Base-by-base conservation (phyloP, 768 basidiomycete species). In the Rhodotorula toruloides region DNA sequence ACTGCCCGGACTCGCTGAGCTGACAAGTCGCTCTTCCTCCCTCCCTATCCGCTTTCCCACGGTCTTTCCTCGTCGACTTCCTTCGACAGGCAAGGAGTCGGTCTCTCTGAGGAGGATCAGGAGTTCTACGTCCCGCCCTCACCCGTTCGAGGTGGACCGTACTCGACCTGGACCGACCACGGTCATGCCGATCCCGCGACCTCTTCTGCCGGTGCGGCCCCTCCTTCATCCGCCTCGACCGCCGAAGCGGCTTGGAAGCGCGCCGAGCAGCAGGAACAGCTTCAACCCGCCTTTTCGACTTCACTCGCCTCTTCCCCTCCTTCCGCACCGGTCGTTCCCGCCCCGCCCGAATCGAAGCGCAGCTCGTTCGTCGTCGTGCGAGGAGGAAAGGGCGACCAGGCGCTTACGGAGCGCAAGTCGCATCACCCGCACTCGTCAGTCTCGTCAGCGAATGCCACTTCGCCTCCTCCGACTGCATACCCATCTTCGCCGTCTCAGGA, bases 11-110 rank as follows among this genome's bases (percentile, higher is more conserved):
- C 29, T 29, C 29, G 13, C 37, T 27, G 21, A 44, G 17, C n/a
- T 37, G 36, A 25, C n/a, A n/a, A n/a, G n/a, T 22, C 34, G 49
- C 29, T 10, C n/a, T 16, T 46, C 44, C 4, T 21, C 2, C 48
- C 48, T 48, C 47, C 31, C 11, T 47, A 7, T 11, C 27, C 27
- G 27, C 27, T 13, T 29, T 3, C n/a, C 25, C 47, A n/a, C 9
- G 25, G 48, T 16, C 4, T 3, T 14, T 48, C n/a, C 8, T 14
- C 17, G 2, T 5, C 19, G 32, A 12, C 25, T 7, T 14, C 27
- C n/a, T n/a, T n/a, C n/a, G n/a, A n/a, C 53, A 68, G 67, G 3
- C 67, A 68, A 63, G 66, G 66, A 21, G 66, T 62, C 39, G 67
- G 67, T 14, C 34, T 68, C 4, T 60, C 61, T 11, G 67, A 68